Percentiles rank a stretch among this genome's conserved stretches.
Conservation (phyloP, 2,329 filamentous ascomycete genomes). For the Setomelanomma holmii region DNA sequence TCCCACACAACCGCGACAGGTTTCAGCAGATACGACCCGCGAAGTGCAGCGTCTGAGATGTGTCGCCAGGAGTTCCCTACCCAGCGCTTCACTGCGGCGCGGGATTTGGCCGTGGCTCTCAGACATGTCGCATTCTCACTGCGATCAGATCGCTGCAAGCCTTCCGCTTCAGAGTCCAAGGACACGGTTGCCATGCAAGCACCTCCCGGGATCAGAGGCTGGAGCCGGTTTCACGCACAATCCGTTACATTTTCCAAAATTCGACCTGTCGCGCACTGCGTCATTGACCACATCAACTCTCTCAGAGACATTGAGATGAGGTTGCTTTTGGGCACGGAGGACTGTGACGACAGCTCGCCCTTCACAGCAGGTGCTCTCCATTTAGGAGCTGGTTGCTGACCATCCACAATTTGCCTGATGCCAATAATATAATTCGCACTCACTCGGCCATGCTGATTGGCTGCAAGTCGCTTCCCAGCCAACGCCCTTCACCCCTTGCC, state of each 20-base stretch:
- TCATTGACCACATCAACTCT: constrained; percentile 2
- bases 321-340: constrained; percentile 28
- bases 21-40: constrained; percentile 11
- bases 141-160: constrained; percentile 39
- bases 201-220: constrained; percentile 28
- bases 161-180: constrained; percentile 39
- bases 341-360: constrained; percentile 19
- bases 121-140: constrained; percentile 31
- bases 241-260: constrained; percentile 26
- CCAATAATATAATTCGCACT: constrained; percentile 43
- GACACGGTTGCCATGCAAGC: constrained; percentile 37
- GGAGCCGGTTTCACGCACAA: constrained; percentile 37
- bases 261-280: constrained; percentile 23
- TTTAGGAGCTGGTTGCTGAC: constrained; percentile 18
- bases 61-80: constrained; percentile 19
- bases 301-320: background rate
- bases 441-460: constrained; percentile 26
- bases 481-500: constrained; percentile 19
- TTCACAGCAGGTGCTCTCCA: constrained; percentile 24
- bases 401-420: constrained; percentile 29
- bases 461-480: constrained; percentile 10
- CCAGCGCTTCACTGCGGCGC: constrained; percentile 8
- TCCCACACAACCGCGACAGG: constrained; percentile 13
- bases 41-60: constrained; percentile 14
- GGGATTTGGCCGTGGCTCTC: constrained; percentile 2